Base-by-base conservation (phyloP, 2,329 filamentous ascomycete species). In the Coleophoma crateriformis region DNA sequence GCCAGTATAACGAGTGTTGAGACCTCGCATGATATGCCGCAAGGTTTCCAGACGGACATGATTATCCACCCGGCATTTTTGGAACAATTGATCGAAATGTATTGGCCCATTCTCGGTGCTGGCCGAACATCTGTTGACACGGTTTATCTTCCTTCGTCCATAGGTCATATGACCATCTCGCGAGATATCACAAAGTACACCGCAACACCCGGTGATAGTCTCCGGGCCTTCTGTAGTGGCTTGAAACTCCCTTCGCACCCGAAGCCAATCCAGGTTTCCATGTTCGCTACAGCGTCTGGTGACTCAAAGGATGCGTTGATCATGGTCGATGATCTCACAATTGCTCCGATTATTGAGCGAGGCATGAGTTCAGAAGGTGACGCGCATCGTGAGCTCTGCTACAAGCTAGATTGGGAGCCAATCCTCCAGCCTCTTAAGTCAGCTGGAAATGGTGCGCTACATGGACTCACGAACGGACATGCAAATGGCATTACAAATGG, bases 31-130 rank as follows among this genome's bases (percentile, higher is more conserved):
- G 58, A 63, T 2, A 78, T 79, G 76, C 75, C 74, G 1, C 50
- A 51, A 40, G 58, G 61, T 1, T 68, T 69, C 42, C 72, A 80
- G 55, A 67, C 69, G 2, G 51, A 62, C 0, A 68, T 70, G 6
- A 64, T 72, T 45, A 56, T 77, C 7, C 74, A 76, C 34, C 71
- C 77, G 0, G 64, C 71, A 0, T 68, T 76, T 42, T 57, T 78
- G 3, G 76, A 80, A 47, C 59, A 68, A 7, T 57, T 75, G 48
- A 62, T 74, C n/a, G 72, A 75, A 52, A 61, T 70, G 2, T 70
- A 73, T 43, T 61, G 58, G 58, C 58, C 68, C 4, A 67, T 69
- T 12, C 58, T 72, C 0, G 69, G 68, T 2, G 67, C 67, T 1
- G 62, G 65, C 4, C 56, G 58, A 14, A 57, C 60, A 1, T 46